These are phyloP conservation scores for Psidium guajava DNA, from an alignment of 345 rosid species.

Conservation along the genomic window DNA sequence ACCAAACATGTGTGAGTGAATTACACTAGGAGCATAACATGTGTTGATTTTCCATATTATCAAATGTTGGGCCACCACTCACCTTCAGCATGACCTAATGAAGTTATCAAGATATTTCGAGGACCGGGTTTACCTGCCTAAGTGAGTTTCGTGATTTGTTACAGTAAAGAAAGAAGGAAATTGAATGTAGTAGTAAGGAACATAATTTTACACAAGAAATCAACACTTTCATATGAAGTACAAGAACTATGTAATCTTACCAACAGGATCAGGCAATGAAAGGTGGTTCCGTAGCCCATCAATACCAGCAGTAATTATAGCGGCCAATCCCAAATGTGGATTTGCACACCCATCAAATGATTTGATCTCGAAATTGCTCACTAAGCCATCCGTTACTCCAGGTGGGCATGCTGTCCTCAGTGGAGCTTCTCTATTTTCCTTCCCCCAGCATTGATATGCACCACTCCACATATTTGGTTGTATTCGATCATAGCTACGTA, in stretches of 20 bases:
- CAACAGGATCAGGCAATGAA: constrained; percentile 63
- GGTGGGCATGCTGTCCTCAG: constrained; percentile 90
- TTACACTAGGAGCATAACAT: background rate
- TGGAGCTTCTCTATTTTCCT: constrained; percentile 86
- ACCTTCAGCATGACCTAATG: background rate
- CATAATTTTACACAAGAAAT: background rate
- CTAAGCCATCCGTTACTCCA: constrained; percentile 53
- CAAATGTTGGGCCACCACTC: background rate
- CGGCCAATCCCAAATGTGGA: constrained; percentile 72
- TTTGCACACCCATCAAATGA: constrained; percentile 87
- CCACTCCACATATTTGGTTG: constrained; percentile 96
- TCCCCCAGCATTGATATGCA: constrained; percentile 99
- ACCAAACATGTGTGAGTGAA: background rate
- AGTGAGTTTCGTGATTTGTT: background rate
- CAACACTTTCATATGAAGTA: background rate
- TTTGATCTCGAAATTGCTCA: constrained; percentile 92
- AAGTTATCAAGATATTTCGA: background rate
- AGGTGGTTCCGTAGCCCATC: constrained; percentile 78
- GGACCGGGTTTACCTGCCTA: background rate
- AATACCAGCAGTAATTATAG: constrained; percentile 75
- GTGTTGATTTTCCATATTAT: background rate
- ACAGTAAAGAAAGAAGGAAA: background rate
- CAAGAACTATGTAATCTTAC: constrained; percentile 18
- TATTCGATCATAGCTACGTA: constrained; percentile 76
- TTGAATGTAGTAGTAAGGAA: background rate